Conservation (phyloP, 768 basidiomycete genomes). For the Phylloporus arenicola region DNA sequence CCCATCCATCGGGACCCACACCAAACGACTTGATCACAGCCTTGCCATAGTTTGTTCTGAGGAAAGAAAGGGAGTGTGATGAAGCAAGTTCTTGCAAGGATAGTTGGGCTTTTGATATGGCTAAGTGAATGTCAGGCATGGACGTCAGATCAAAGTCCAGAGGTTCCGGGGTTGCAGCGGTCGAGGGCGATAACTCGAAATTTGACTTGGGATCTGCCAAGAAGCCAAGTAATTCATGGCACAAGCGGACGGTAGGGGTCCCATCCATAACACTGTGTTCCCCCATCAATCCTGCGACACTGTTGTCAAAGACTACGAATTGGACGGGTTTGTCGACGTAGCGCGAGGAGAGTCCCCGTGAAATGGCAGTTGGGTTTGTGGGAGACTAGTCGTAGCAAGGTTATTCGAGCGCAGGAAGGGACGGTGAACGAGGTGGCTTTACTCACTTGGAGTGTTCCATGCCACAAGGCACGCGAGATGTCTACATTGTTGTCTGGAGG, state of each 20-base stretch:
- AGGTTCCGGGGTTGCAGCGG: slow-evolving; percentile 37
- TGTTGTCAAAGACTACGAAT: slow-evolving; percentile 81
- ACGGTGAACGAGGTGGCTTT: not conserved
- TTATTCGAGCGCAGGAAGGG: not conserved
- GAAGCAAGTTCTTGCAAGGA: slow-evolving; percentile 55
- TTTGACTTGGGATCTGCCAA: slow-evolving; percentile 61
- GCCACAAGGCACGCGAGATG: slow-evolving; percentile 74
- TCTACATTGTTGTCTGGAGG: slow-evolving; percentile 46
- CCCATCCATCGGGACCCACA: slow-evolving; percentile 93
- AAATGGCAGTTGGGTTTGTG: slow-evolving; percentile 21
- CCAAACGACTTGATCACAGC: slow-evolving; percentile 79
- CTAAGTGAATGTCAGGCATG: slow-evolving; percentile 26
- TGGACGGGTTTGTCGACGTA: slow-evolving; percentile 91
- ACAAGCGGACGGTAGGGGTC: slow-evolving; percentile 71
- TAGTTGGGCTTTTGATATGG: slow-evolving; percentile 52
- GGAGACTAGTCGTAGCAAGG: slow-evolving; percentile 6
- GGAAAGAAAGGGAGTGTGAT: slow-evolving; percentile 57
- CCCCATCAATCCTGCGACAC: slow-evolving; percentile 80
- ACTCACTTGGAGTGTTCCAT: slow-evolving; percentile 56
- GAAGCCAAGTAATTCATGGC: slow-evolving; percentile 61
- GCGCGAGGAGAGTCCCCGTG: slow-evolving; percentile 59
- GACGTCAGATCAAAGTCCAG: slow-evolving; percentile 61
- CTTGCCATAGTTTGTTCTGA: slow-evolving; percentile 77
- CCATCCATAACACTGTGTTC: slow-evolving; percentile 93
- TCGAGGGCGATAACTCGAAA: slow-evolving; percentile 38